A percentile compares a stretch with the other conserved stretches of the same genome.
Evolutionary conservation across 2,329 filamentous ascomycete genomes (phyloP).

Genomic region (Colletotrichum musae): DNA sequence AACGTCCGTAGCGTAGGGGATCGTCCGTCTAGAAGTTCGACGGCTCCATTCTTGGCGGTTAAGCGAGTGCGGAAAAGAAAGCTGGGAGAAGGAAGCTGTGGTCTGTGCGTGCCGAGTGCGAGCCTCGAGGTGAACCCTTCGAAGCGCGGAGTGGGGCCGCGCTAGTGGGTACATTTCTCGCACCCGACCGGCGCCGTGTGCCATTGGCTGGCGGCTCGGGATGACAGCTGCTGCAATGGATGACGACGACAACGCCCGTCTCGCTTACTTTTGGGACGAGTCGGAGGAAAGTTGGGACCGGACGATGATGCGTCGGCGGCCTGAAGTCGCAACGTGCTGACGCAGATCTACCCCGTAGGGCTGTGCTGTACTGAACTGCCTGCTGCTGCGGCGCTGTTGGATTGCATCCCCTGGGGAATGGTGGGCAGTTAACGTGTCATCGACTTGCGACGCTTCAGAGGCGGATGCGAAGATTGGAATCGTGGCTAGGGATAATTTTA

Average conservation of each 20-base stretch:
- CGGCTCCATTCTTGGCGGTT: constrained; percentile 25
- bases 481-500: neutral
- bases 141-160: neutral
- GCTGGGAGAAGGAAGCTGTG: constrained; percentile 7
- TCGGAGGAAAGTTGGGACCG: constrained; percentile 12
- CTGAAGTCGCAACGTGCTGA: neutral
- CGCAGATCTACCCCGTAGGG: neutral
- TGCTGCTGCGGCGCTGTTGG: neutral
- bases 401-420: neutral
- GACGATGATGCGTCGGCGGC: neutral
- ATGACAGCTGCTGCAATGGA: neutral
- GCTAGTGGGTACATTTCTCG: constrained; percentile 1
- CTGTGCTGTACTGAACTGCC: neutral
- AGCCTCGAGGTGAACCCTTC: too few relatives aligned
- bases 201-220: constrained; percentile 1
- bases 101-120: constrained; percentile 38
- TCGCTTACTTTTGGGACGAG: neutral
- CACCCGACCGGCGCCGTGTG: too few relatives aligned
- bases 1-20: constrained; percentile 23
- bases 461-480: neutral
- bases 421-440: constrained; percentile 1
- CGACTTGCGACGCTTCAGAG: neutral
- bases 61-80: constrained; percentile 37
- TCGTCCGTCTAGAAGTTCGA: constrained; percentile 15
- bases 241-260: constrained; percentile 11